Base-by-base conservation (phyloP, 2,329 filamentous ascomycete species). In the Calonectria pauciramosa region DNA sequence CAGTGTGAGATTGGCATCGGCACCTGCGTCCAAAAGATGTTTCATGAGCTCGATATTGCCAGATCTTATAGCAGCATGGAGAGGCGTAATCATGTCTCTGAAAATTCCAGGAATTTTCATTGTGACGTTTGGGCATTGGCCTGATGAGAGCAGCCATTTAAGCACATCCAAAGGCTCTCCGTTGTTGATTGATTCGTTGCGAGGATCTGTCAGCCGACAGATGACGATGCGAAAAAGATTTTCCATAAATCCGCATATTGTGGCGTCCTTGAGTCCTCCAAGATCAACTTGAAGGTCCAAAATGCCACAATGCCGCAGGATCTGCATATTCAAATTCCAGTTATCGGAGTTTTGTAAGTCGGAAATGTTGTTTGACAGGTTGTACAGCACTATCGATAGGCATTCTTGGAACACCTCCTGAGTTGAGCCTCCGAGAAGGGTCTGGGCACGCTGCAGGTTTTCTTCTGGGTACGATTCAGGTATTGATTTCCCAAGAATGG, bases 381-480 rank as follows among this genome's bases (percentile, higher is more conserved):
- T 52, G 28, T 41, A 72, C 4, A 72, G 51, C 28, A 54, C 9
- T 1, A 47, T 63, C 13, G 13, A 5, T 20, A 68, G 4, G 28
- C 11, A 34, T 36, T 72, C 64, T 13, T 13, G 14, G 14, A 72
- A 28, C 23, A 20, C 44, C 18, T 72, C 70, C 18, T 34, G 20
- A 13, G 18, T 41, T 18, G 51, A 52, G 23, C 64, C 52, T n/a
- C 16, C 3, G 14, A 72, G 32, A 4, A 72, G 34, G n/a, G 16
- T 20, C 4, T 72, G 70, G 13, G 64, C 52, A 9, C 70, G 70
- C 0, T 64, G 54, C 18, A 63, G 23, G 44, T 72, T 16, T 28
- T 72, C 64, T 20, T 51, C 64, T 10, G 63, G 30, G n/a, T 63
- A 68, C 11, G 54, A 72, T 13, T 68, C 64, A 1, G 70, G 70